Percentiles rank a stretch among this genome's conserved stretches.
phyloP scores from a whole-genome alignment of 192 early-diverging fungal species.

The Cetraspora pellucida region DNA sequence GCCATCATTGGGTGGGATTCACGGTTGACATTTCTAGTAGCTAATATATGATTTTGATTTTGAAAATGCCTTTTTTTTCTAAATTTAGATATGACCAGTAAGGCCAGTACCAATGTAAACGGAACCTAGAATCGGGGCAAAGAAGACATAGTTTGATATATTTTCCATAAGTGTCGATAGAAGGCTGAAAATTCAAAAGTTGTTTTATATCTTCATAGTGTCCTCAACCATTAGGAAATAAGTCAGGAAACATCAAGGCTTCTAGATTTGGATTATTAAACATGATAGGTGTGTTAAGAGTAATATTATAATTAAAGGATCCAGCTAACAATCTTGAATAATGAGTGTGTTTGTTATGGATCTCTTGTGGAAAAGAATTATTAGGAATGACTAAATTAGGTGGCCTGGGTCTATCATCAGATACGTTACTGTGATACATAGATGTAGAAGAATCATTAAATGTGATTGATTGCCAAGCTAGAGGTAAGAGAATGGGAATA shows the following conservation, averaged over 20 bases:
- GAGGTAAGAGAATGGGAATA: neutral
- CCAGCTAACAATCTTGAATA: neutral
- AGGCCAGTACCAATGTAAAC: neutral
- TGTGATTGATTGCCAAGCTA: no score
- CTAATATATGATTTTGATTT: no score
- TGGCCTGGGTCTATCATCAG: neutral
- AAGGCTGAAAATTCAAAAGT: neutral
- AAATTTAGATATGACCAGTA: no score
- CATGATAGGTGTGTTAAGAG: no score
- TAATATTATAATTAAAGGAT: no score
- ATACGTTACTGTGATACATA: neutral
- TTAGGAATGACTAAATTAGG: neutral
- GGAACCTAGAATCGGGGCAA: neutral
- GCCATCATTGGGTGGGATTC: no score
- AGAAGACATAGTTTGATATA: neutral
- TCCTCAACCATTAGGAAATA: conserved; percentile 5
- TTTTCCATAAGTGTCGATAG: neutral
- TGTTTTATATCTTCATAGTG: neutral
- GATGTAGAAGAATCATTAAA: no score
- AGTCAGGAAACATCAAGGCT: neutral
- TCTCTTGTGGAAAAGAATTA: neutral
- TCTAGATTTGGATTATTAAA: no score
- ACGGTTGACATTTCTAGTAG: no score
- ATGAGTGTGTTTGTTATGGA: neutral
- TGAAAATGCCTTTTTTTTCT: no score